Conservation (phyloP, 441 rosid species). For the Aleurites moluccanus region DNA sequence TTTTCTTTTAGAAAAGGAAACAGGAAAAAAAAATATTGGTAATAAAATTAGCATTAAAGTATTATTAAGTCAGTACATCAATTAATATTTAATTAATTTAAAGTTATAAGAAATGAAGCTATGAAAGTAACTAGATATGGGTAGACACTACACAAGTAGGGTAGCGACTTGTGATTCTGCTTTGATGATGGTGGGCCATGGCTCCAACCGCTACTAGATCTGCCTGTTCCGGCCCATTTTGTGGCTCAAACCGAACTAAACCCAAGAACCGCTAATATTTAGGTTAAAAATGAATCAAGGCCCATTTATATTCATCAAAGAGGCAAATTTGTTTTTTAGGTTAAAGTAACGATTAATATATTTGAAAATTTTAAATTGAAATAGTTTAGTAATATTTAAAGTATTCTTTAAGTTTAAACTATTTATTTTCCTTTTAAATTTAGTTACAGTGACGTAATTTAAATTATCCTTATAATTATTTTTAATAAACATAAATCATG, state of each 20-base stretch:
- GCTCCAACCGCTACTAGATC: not conserved
- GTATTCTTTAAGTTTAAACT: not conserved
- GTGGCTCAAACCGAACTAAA: not conserved
- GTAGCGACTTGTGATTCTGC: not conserved
- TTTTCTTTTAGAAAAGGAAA: not conserved
- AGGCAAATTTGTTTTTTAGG: no score
- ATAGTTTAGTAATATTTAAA: no score
- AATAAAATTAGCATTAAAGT: not conserved
- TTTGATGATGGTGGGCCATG: constrained; percentile 2
- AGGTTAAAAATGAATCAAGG: no score
- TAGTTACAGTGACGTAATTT: not conserved
- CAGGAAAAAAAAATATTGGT: not conserved
- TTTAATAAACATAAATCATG: not conserved
- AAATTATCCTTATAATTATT: not conserved
- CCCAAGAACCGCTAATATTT: not conserved
- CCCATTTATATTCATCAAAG: not conserved
- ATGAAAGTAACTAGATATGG: not conserved
- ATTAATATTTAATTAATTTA: not conserved
- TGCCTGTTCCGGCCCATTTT: not conserved
- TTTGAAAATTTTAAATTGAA: no score
- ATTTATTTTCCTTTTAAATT: no score
- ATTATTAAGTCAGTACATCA: not conserved
- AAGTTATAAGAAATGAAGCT: not conserved
- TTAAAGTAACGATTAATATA: no score
- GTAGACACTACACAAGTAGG: not conserved